Evolutionary conservation across 768 basidiomycete genomes (phyloP), one percentile per base, ranked within the genome.

Genomic region (Gautieria morchelliformis): DNA sequence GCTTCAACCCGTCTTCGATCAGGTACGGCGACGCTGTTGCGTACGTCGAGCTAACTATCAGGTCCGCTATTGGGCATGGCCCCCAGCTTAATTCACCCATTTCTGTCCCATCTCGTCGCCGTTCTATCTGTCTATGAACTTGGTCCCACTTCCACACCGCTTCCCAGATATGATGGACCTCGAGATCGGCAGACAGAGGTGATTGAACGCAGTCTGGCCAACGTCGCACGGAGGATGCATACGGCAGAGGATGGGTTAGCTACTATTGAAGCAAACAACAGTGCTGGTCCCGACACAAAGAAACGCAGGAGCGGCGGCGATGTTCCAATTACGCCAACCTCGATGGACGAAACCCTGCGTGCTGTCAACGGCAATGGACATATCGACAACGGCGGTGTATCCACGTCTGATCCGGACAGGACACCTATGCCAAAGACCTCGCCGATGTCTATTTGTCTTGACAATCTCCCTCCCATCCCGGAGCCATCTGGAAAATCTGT

Each of bases 91-190:
- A 49, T 9, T 20, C 51, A 52, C n/a, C 51, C 51, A 17, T 82
- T 81, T 62, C 60, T 78, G 45, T 72, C 76, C 0, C 78, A 84
- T 64, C 78, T 84, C 49, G 73, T 82, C 60, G 76, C 80, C 22
- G 67, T 83, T 8, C 70, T 84, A 30, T 82, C 83, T 17, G 69
- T 80, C 11, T 84, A 82, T 64, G 80, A 83, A 59, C 74, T 78
- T 48, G 78, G 79, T 49, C 78, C 79, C 20, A 65, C 69, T 60
- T 71, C 74, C 14, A 71, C 74, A n/a, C 78, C 81, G 41, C 68
- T 72, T 59, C 81, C 81, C 33, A 72, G 72, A 51, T 82, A 81
- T 66, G 70, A 77, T 64, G 83, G 83, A 1, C 79, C 79, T 5
- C 59, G 70, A 53, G 76, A 81, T 68, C 79, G 76, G 78, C 78